These are phyloP conservation scores for Paramecium primaurelia DNA, from an alignment of 73 alveolate species.

Conservation along the genomic window DNA sequence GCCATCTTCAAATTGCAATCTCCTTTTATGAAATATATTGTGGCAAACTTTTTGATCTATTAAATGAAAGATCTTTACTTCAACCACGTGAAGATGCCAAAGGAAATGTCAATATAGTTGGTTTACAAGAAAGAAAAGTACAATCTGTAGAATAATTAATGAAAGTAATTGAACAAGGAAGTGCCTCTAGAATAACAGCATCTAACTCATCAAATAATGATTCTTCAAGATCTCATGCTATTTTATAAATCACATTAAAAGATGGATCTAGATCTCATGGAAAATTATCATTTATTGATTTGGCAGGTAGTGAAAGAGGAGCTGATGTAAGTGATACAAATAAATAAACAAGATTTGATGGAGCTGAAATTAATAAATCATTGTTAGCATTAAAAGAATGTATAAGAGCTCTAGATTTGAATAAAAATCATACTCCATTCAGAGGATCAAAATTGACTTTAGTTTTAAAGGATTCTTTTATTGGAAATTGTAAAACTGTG, in stretches of 20 bases:
- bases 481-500: constrained; percentile 98
- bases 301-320: constrained; percentile 99
- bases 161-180: constrained; percentile 80
- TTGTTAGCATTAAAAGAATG: constrained; percentile 99
- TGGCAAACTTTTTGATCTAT: constrained; percentile 98
- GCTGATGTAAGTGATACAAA: constrained; percentile 97
- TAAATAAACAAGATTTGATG: constrained; percentile 98
- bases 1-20: constrained; percentile 79
- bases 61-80: constrained; percentile 89
- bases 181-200: constrained; percentile 74
- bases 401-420: constrained; percentile 99
- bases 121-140: constrained; percentile 84
- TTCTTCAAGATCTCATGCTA: constrained; percentile 72
- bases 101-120: constrained; percentile 96
- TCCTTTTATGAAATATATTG: constrained; percentile 99
- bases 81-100: constrained; percentile 99
- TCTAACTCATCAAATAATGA: constrained; percentile 67
- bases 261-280: constrained; percentile 57
- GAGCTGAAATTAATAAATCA: constrained; percentile 99
- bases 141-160: constrained; percentile 72
- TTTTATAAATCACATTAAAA: constrained; percentile 55
- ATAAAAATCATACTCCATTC: constrained; percentile 97
- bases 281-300: constrained; percentile 89
- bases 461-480: constrained; percentile 97
- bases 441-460: constrained; percentile 98